Conservation (phyloP, 257 asterid genomes). For the Asclepias syriaca region DNA sequence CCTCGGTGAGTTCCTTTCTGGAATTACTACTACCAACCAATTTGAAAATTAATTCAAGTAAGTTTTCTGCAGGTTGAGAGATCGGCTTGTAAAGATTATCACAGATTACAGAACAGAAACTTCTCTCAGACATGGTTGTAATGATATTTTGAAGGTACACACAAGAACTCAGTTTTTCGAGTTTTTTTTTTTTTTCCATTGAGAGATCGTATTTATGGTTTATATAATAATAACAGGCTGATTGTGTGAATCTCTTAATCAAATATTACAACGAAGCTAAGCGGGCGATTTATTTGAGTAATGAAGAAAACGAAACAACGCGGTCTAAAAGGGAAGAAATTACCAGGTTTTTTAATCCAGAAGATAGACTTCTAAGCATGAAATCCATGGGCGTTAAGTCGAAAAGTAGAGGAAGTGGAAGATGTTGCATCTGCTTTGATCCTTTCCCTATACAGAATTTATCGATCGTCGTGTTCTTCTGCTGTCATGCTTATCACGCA, state of each 20-base stretch:
- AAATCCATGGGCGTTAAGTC: constrained; percentile 69
- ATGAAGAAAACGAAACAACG: constrained; percentile 58
- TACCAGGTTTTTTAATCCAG: constrained; percentile 20
- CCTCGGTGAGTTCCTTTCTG: constrained; percentile 59
- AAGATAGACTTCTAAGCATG: constrained; percentile 46
- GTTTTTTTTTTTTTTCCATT: background rate
- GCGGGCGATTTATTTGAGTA: constrained; percentile 69
- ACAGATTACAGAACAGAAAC: constrained; percentile 97
- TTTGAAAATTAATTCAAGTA: background rate
- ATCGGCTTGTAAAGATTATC: constrained; percentile 86
- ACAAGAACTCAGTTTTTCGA: background rate
- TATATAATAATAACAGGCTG: constrained; percentile 49
- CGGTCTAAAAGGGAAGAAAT: constrained; percentile 43
- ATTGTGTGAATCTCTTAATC: constrained; percentile 76
- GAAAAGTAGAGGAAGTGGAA: constrained; percentile 67
- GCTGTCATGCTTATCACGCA: constrained; percentile 91
- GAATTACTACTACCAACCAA: background rate
- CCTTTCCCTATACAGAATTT: constrained; percentile 71
- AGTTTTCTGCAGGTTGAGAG: constrained; percentile 64
- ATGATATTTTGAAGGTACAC: constrained; percentile 82
- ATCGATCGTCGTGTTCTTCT: constrained; percentile 67
- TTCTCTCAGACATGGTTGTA: constrained; percentile 92
- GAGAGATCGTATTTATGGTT: no score
- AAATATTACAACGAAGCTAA: constrained; percentile 93
- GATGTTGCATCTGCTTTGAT: constrained; percentile 97